Conservation (phyloP, 140 eudicot species). For the Bidens hawaiensis region DNA sequence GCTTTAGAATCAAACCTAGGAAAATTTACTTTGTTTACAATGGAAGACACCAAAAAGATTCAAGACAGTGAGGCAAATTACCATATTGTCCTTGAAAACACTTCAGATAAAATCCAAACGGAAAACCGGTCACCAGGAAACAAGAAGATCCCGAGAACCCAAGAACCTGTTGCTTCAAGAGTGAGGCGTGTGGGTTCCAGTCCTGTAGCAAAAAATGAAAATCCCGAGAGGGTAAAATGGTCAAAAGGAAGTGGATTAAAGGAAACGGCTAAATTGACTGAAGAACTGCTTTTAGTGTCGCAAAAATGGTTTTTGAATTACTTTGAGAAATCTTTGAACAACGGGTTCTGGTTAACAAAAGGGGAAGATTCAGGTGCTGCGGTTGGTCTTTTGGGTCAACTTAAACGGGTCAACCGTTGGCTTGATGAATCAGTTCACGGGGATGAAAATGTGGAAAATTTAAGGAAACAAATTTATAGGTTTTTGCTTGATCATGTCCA, state of each 20-base stretch:
- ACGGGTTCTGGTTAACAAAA: slow-evolving; percentile 38
- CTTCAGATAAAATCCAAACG: slow-evolving; percentile 25
- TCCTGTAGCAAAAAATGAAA: slow-evolving; percentile 20
- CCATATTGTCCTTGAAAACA: slow-evolving; percentile 43
- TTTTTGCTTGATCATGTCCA: slow-evolving; percentile 65
- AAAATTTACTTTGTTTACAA: slow-evolving; percentile 40
- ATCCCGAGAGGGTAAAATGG: slow-evolving; percentile 32
- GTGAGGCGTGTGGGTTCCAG: slow-evolving; percentile 12
- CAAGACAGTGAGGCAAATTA: slow-evolving; percentile 29
- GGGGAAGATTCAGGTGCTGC: slow-evolving; percentile 34
- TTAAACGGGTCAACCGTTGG: slow-evolving; percentile 68
- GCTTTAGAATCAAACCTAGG: slow-evolving; percentile 61
- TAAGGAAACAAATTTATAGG: slow-evolving; percentile 50
- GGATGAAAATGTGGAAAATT: slow-evolving; percentile 53
- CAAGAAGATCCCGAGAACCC: slow-evolving; percentile 44
- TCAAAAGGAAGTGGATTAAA: slow-evolving; percentile 42
- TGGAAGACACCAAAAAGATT: slow-evolving; percentile 30
- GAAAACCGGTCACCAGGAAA: slow-evolving; percentile 39
- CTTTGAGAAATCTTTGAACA: slow-evolving; percentile 46
- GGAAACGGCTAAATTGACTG: slow-evolving; percentile 48
- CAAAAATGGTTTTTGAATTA: slow-evolving; percentile 67
- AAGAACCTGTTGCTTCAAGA: slow-evolving; percentile 19
- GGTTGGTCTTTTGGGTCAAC: slow-evolving; percentile 52
- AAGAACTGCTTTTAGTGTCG: slow-evolving; percentile 42
- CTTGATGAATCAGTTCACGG: slow-evolving; percentile 38